Conservation (phyloP, 495 filamentous ascomycete species). For the Aspergillus taichungensis region DNA sequence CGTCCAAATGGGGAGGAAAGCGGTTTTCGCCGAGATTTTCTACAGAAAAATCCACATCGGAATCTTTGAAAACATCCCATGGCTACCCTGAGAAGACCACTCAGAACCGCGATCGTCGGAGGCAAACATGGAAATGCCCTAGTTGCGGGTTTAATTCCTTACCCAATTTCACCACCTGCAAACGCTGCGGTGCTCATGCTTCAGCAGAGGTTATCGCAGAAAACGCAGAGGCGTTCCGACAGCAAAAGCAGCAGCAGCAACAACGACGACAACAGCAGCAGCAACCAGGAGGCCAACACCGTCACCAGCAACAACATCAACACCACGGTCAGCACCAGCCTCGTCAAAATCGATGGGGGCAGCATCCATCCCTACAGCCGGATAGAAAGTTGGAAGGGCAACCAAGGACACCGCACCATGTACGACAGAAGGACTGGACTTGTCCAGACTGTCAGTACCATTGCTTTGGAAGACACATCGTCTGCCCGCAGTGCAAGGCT, state of each 20-base stretch:
- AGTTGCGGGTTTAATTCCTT: too few relatives aligned
- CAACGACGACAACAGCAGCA: too few relatives aligned
- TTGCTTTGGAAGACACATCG: constrained; percentile 15
- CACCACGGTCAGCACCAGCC: not conserved
- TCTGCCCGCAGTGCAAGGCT: constrained; percentile 25
- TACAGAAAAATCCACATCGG: too few relatives aligned
- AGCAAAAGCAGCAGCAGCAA: too few relatives aligned
- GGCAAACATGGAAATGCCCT: too few relatives aligned
- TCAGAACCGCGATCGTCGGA: not conserved
- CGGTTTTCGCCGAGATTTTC: too few relatives aligned
- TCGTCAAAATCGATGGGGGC: not conserved
- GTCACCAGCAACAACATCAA: not conserved
- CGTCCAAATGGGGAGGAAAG: too few relatives aligned
- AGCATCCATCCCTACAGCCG: constrained; percentile 7
- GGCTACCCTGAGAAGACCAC: not conserved
- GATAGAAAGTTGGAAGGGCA: constrained; percentile 3
- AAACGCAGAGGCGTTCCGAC: too few relatives aligned
- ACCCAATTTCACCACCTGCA: too few relatives aligned
- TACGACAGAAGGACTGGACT: constrained; percentile 20
- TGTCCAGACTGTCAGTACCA: constrained; percentile 22
- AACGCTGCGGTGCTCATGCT: too few relatives aligned
- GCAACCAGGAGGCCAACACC: constrained; percentile 1
- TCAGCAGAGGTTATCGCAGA: too few relatives aligned
- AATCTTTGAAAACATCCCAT: too few relatives aligned
- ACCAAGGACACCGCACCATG: not conserved